These are phyloP conservation scores for Colletotrichum brevisporum DNA, from an alignment of 2,329 filamentous ascomycete genomes.

Conservation along the genomic window DNA sequence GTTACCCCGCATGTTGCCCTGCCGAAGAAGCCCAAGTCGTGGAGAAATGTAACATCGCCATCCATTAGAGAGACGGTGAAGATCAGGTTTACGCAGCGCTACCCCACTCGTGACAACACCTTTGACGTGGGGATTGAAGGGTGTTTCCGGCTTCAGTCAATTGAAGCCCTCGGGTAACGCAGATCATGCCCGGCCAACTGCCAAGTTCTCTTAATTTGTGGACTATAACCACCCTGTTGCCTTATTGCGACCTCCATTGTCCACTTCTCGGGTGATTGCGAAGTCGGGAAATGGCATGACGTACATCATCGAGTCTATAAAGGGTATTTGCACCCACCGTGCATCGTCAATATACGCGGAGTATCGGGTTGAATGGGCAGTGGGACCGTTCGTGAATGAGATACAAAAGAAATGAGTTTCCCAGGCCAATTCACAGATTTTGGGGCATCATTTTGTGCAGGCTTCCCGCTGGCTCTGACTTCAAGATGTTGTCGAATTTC, in stretches of 20 bases:
- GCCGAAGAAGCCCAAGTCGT: neutral
- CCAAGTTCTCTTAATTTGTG: constrained; percentile 10
- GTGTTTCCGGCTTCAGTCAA: neutral
- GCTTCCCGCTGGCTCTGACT: too few species aligned
- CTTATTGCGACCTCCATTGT: neutral
- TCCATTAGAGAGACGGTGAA: neutral
- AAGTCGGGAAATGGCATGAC: neutral
- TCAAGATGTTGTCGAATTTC: neutral
- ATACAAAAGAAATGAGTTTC: too few species aligned
- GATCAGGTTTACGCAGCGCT: neutral
- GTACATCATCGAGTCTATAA: neutral
- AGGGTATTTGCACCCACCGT: neutral
- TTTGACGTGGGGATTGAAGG: neutral
- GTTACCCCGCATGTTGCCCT: constrained; percentile 11
- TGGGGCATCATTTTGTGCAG: too few species aligned
- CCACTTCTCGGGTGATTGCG: neutral
- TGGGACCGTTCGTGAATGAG: neutral
- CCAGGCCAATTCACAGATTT: too few species aligned
- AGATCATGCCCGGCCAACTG: neutral
- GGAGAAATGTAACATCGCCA: constrained; percentile 14
- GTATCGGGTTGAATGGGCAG: neutral
- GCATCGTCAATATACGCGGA: neutral
- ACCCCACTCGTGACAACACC: neutral
- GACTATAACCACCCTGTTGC: neutral
- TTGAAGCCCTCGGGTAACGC: neutral